phyloP scores from a whole-genome alignment of 2,329 filamentous ascomycete genomes.

The Alternaria ethzedia region DNA sequence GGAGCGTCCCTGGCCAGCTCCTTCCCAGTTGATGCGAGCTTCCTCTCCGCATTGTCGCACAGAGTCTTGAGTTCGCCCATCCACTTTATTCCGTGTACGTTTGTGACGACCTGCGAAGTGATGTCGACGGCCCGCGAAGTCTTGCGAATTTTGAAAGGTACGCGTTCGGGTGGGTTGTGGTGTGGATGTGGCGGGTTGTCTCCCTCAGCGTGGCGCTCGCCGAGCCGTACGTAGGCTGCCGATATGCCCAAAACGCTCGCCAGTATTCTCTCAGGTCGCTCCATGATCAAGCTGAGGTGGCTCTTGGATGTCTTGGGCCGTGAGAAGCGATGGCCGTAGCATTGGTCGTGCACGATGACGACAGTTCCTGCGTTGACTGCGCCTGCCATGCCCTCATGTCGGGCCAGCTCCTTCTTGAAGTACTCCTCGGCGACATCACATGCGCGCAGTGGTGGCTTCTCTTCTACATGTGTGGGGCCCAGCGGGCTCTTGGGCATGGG shows the following conservation, averaged over 20 bases:
- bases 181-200: slow-evolving; percentile 70
- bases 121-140: slow-evolving; percentile 75
- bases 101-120: slow-evolving; percentile 78
- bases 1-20: slow-evolving; percentile 69
- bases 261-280: slow-evolving; percentile 88
- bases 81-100: slow-evolving; percentile 90
- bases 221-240: slow-evolving; percentile 88
- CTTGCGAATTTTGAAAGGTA: slow-evolving; percentile 86
- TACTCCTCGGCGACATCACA: slow-evolving; percentile 69
- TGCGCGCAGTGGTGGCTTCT: slow-evolving; percentile 56
- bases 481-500: slow-evolving; percentile 52
- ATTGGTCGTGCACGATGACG: slow-evolving; percentile 89
- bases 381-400: slow-evolving; percentile 59
- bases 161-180: slow-evolving; percentile 63
- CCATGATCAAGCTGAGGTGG: slow-evolving; percentile 81
- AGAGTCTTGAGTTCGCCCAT: slow-evolving; percentile 89
- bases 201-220: slow-evolving; percentile 77
- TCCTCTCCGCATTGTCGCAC: slow-evolving; percentile 81
- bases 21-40: slow-evolving; percentile 76
- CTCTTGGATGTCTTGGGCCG: slow-evolving; percentile 77
- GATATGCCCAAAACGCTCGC: slow-evolving; percentile 83
- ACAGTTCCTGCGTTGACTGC: slow-evolving; percentile 65
- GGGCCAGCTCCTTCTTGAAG: slow-evolving; percentile 71
- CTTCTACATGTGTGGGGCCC: slow-evolving; percentile 41
- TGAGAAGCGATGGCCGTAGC: slow-evolving; percentile 92